Base-by-base conservation (phyloP, 768 basidiomycete species). In the Hirschioporus abietinus region DNA sequence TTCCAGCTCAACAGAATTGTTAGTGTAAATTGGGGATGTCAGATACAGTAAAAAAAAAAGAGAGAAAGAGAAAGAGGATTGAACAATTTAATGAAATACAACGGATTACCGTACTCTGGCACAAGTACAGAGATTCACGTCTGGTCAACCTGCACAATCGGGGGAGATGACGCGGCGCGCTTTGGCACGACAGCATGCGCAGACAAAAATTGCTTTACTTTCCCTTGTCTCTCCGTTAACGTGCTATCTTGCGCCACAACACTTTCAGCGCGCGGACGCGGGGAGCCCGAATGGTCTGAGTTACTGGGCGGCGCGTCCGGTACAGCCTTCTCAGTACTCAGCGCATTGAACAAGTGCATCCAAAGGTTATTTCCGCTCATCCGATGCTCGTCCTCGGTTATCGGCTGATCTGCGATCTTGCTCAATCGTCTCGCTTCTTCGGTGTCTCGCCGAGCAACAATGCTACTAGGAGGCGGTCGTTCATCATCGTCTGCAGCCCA, bases 371-470 rank as follows among this genome's bases (percentile, higher is more conserved):
- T 93, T 58, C 79, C 87, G 70, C 84, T 91, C 70, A 90, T 74
- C 10, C 80, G 71, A 64, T 77, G 79, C 66, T 88, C 87, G 7
- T 84, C 84, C 71, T 86, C 86, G 20, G 87, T 70, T 58, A 88
- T 78, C 18, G 84, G 81, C 74, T 85, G 82, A 72, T 93, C 92
- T 6, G 92, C 93, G 36, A 92, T 82, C 63, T 82, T 84, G 26
- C 90, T 91, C 57, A 95, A 78, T 71, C 83, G 79, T 26, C 87
- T 80, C 10, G 92, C 93, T 77, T 95, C 92, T 52, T 81, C 80
- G 6, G 93, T 96, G 72, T 99, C 96, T 64, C 95, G 78, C 66
- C 95, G 80, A n/a, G 92, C 88, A 35, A 92, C 92, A 70, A 98
- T 93, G 64, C 94, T 95, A 71, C 90, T 92, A 1, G 96, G 92